Percentiles rank a stretch among this genome's conserved stretches.
Conservation (phyloP, 2,329 filamentous ascomycete species). For the Sporothrix pallida region DNA sequence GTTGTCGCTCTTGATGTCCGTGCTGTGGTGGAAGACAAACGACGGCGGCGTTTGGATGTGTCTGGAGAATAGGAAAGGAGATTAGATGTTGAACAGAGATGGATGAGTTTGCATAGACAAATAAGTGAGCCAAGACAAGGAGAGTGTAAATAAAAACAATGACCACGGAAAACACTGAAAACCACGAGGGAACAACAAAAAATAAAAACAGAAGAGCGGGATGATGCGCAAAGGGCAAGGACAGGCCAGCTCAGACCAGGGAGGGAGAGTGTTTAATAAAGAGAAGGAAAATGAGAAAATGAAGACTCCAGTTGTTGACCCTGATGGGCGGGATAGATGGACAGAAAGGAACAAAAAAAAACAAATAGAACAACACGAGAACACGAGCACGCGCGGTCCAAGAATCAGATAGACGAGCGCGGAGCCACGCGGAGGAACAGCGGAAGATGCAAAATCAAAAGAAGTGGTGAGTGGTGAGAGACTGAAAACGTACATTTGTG, state of each 20-base stretch:
- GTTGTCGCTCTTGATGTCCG: slow-evolving; percentile 20
- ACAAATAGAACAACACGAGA: background rate
- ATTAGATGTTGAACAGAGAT: background rate
- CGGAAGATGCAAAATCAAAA: too few relatives aligned
- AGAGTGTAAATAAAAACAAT: slow-evolving; percentile 7
- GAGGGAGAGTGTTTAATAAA: slow-evolving; percentile 22
- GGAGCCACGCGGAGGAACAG: slow-evolving; percentile 2
- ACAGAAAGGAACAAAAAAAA: background rate
- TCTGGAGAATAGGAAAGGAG: background rate
- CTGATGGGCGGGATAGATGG: background rate
- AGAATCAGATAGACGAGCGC: slow-evolving; percentile 27
- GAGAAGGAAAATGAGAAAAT: background rate
- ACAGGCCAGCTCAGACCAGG: background rate
- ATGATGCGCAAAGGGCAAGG: background rate
- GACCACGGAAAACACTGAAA: background rate
- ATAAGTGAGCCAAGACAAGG: slow-evolving; percentile 21
- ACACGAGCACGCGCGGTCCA: background rate
- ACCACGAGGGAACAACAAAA: background rate
- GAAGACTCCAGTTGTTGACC: background rate
- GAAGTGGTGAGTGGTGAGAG: background rate
- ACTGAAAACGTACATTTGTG: slow-evolving; percentile 55
- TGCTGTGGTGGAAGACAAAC: slow-evolving; percentile 57
- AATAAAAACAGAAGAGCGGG: background rate
- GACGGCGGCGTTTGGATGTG: slow-evolving; percentile 48
- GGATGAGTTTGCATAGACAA: background rate